A percentile compares a stretch with the other conserved stretches of the same genome.
These are phyloP conservation scores for Sarcomyxa edulis DNA, from an alignment of 768 basidiomycete species.

Conservation along the genomic window DNA sequence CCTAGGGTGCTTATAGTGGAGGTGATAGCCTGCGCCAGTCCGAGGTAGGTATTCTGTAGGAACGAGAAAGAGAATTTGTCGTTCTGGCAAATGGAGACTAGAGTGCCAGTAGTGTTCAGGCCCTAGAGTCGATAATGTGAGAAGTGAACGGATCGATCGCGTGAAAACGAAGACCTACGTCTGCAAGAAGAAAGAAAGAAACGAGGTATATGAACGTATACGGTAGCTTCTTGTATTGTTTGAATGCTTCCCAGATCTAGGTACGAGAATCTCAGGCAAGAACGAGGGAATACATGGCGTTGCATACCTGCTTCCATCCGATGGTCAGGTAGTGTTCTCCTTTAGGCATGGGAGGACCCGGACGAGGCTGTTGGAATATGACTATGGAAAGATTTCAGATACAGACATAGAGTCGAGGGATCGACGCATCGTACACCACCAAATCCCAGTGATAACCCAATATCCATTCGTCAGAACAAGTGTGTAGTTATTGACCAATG, in stretches of 20 bases:
- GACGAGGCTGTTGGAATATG: conserved; percentile 79
- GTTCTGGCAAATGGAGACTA: conserved; percentile 75
- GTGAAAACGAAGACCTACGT: conserved; percentile 36
- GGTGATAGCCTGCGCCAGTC: conserved; percentile 69
- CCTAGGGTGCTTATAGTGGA: conserved; percentile 68
- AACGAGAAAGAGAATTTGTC: conserved; percentile 80
- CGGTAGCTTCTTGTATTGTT: conserved; percentile 73
- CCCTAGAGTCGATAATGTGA: conserved; percentile 40
- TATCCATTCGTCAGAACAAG: conserved; percentile 70
- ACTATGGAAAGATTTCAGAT: conserved; percentile 33
- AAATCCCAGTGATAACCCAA: conserved; percentile 76
- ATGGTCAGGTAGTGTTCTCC: conserved; percentile 74
- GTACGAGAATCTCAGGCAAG: neutral
- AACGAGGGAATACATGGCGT: neutral
- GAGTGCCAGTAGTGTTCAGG: conserved; percentile 72
- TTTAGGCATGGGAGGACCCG: conserved; percentile 74
- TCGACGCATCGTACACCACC: conserved; percentile 66
- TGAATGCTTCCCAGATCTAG: conserved; percentile 72
- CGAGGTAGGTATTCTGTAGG: conserved; percentile 75
- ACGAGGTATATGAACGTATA: conserved; percentile 80
- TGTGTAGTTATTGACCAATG: conserved; percentile 70
- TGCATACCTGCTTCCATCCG: conserved; percentile 78
- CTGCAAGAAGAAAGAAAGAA: conserved; percentile 73
- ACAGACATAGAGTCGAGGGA: neutral
- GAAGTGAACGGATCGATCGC: too few species aligned